Base-by-base conservation (phyloP, 192 early-diverging fungal species). In the Piromyces sp. region DNA sequence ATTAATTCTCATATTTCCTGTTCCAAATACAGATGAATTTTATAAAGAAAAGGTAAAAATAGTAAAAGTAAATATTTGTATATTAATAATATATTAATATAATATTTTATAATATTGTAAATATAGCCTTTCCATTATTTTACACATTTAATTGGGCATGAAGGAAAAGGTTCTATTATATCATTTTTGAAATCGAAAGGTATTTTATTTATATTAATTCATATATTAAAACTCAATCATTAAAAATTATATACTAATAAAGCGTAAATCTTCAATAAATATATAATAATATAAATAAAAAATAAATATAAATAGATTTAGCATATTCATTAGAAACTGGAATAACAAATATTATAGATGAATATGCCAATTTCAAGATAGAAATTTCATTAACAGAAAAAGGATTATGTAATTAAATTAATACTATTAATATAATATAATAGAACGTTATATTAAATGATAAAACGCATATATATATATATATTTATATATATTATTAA, bases 111-210 rank as follows among this genome's bases (percentile, higher is more conserved):
- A n/a, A n/a, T n/a, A n/a, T 6, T 78, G 2, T 28, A 17, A 83
- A 51, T 28, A 81, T 86, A 94, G 86, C 94, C 96, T 30, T 88
- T 88, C 13, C 82, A 88, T 16, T 98, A 98, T 85, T 81, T 95
- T 33, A 92, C 93, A 19, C 96, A 96, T 85, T 88, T 98, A 79
- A 92, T 99, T 83, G 96, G 96, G 0, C 95, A 97, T 86, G 96
- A 98, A 86, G 93, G 93, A 58, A 87, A 87, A 38, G 97, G 97
- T 15, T 97, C 96, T 14, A 87, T 98, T 38, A 86, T 97, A 30
- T 94, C 95, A 5, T 84, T 92, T 29, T 86, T 99, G 33, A 98
- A 97, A 84, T 89, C 93, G 82, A 92, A 94, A 81, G 94, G 82
- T 38, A 38, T n/a, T n/a, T n/a, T n/a, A n/a, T n/a, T n/a, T n/a